A percentile compares a stretch with the other conserved stretches of the same genome.
These are phyloP conservation scores for Pyrenula aspistea DNA, from an alignment of 495 filamentous ascomycete genomes.

Conservation along the genomic window DNA sequence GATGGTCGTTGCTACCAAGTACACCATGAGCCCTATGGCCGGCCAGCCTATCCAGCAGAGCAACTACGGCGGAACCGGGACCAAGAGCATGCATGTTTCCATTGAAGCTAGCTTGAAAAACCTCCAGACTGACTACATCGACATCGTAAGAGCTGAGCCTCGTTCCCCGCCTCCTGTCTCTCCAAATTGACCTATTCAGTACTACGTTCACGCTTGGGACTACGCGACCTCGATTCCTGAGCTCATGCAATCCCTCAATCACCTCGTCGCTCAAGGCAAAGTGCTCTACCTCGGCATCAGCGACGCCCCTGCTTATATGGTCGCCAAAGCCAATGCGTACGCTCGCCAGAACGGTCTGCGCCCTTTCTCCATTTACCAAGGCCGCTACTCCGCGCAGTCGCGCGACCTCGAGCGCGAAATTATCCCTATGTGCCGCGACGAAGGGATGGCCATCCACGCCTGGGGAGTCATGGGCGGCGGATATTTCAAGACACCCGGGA, in stretches of 20 bases:
- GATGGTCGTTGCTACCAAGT: conserved; percentile 66
- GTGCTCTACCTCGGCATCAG: conserved; percentile 59
- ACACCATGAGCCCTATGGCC: conserved; percentile 24
- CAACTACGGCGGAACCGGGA: conserved; percentile 44
- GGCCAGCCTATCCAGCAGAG: conserved; percentile 33
- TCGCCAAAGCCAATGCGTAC: conserved; percentile 55
- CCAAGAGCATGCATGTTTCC: conserved; percentile 43
- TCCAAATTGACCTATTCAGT: too few relatives aligned
- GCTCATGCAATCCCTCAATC: conserved; percentile 56
- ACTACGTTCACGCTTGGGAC: conserved; percentile 43
- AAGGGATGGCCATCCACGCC: conserved; percentile 57
- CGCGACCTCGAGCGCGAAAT: conserved; percentile 63
- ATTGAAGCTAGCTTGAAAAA: conserved; percentile 44
- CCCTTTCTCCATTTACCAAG: conserved; percentile 58
- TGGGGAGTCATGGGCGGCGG: conserved; percentile 56
- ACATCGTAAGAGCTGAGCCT: conserved; percentile 27
- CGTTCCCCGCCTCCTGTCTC: too few relatives aligned
- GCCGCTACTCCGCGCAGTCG: conserved; percentile 43
- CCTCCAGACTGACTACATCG: conserved; percentile 53
- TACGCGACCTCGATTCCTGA: conserved; percentile 50
- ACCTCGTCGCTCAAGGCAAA: conserved; percentile 46
- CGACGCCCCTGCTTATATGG: conserved; percentile 57
- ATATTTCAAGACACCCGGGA: conserved; percentile 38
- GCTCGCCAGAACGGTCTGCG: conserved; percentile 49
- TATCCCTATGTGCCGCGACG: conserved; percentile 48